A percentile compares a stretch with the other conserved stretches of the same genome.
Evolutionary conservation across 2,329 filamentous ascomycete species (phyloP).

Genomic region (Alternaria arbusti): DNA sequence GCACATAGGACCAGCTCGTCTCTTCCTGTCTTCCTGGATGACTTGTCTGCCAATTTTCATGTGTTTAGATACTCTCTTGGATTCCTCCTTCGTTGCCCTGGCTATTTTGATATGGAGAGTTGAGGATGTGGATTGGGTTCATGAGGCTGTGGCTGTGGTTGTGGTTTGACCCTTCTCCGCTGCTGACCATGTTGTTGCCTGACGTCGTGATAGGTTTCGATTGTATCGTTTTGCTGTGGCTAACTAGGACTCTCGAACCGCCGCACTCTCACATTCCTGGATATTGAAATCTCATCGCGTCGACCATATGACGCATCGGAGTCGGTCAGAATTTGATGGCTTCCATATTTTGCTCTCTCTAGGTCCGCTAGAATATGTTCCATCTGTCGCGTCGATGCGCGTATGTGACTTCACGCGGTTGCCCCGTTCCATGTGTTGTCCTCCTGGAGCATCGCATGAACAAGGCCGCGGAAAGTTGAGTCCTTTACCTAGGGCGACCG

Average conservation of each 20-base stretch:
- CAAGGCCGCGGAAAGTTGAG: too few species aligned
- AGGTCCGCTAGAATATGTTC: too few species aligned
- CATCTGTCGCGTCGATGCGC: too few species aligned
- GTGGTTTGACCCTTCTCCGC: constrained; percentile 20
- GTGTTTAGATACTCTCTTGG: constrained; percentile 15
- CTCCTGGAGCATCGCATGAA: too few species aligned
- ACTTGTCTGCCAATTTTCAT: constrained; percentile 22
- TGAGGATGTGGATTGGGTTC: background rate
- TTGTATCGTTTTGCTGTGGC: background rate
- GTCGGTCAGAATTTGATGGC: too few species aligned
- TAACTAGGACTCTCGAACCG: background rate
- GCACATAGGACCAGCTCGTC: constrained; percentile 29
- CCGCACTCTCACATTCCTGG: too few species aligned
- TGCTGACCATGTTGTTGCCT: constrained; percentile 10
- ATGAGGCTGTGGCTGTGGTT: background rate
- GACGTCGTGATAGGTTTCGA: constrained; percentile 20
- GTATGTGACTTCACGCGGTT: too few species aligned
- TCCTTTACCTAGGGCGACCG: too few species aligned
- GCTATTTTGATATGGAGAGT: constrained; percentile 8
- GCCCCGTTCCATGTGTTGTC: too few species aligned
- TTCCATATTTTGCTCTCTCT: too few species aligned
- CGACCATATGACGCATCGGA: too few species aligned
- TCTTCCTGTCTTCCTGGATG: constrained; percentile 17
- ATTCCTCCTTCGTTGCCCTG: constrained; percentile 4
- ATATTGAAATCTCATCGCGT: too few species aligned